phyloP scores from a whole-genome alignment of 169 alveolate species.

The Eimeria nieschulzi region DNA sequence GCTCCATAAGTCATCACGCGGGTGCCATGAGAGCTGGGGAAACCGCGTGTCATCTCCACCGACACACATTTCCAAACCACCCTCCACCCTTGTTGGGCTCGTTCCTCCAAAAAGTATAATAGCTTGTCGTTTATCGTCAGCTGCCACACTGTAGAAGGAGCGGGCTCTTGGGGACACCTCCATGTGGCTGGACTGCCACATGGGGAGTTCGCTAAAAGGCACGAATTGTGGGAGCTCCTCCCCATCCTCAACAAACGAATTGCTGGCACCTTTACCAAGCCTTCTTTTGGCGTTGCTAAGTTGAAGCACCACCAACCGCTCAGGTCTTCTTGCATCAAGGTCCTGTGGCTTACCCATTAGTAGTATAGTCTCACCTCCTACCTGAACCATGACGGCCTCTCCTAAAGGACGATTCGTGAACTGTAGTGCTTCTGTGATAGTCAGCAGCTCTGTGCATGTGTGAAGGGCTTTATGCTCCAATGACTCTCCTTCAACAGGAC shows the following conservation, averaged over 20 bases:
- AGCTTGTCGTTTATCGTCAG: slow-evolving; percentile 14
- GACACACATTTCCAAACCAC: neutral
- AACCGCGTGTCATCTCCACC: neutral
- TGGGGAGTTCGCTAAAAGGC: neutral
- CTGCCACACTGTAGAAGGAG: neutral
- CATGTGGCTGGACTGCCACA: neutral
- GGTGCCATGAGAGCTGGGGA: slow-evolving; percentile 13
- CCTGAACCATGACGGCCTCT: neutral
- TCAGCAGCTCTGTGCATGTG: slow-evolving; percentile 1
- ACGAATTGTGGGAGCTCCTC: no score
- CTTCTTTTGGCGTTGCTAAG: neutral
- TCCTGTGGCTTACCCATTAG: slow-evolving; percentile 5
- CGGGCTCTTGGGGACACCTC: slow-evolving; percentile 11
- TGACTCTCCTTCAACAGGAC: neutral
- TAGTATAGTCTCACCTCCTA: neutral
- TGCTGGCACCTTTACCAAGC: neutral
- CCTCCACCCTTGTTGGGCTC: neutral
- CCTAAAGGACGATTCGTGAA: slow-evolving; percentile 4
- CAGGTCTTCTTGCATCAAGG: neutral
- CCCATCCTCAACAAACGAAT: no score
- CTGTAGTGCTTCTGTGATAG: neutral
- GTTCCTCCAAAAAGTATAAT: slow-evolving; percentile 29
- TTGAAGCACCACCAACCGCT: slow-evolving; percentile 5
- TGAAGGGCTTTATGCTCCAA: neutral
- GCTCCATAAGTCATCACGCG: slow-evolving; percentile 33